Evolutionary conservation across 805 yeast genomes (phyloP), one percentile per base, ranked within the genome.

Genomic region (Cyberlindnera xylosilytica): DNA sequence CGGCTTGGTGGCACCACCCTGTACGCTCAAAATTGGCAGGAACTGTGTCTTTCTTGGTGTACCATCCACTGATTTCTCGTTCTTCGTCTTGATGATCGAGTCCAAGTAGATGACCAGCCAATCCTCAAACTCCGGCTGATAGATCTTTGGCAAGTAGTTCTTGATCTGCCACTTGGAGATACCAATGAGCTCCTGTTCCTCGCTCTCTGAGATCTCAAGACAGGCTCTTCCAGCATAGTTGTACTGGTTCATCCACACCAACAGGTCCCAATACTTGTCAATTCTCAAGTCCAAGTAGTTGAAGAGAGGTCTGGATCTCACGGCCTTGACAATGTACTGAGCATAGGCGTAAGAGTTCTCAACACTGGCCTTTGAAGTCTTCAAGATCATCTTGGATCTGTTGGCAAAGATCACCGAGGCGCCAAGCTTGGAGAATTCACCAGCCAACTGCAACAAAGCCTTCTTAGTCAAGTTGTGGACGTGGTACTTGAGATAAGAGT

Each of bases 181-280:
- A 1, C 68, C 70, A 30, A 56, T 52, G 19, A 63, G 51, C 23
- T 66, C 68, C 44, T 70, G 74, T 15, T 56, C 61, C 17, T 65
- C 69, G 10, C 48, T 49, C 9, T 64, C 70, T 17, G 62, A 50
- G 15, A 70, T 62, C 41, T 63, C 63, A 12, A 58, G 43, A 50
- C 76, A 69, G 0, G 75, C 73, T 38, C 76, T 61, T 6, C 99
- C 99, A 33, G 95, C 85, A 62, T 73, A 89, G 57, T 93, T 93
- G 54, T 77, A 78, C 52, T 83, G 81, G 60, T 93, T 97, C 95
- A 91, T 86, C 98, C 97, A 95, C 2, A 93, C 66, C 49, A 93
- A 66, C n/a, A 83, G 57, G 60, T 93, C 97, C 99, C 99, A 93
- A 58, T 87, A 89, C 54, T 79, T 80, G 11, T 70, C 73, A 32